These are phyloP conservation scores for Suhomyces sp. DNA, from an alignment of 805 yeast species.

Conservation along the genomic window DNA sequence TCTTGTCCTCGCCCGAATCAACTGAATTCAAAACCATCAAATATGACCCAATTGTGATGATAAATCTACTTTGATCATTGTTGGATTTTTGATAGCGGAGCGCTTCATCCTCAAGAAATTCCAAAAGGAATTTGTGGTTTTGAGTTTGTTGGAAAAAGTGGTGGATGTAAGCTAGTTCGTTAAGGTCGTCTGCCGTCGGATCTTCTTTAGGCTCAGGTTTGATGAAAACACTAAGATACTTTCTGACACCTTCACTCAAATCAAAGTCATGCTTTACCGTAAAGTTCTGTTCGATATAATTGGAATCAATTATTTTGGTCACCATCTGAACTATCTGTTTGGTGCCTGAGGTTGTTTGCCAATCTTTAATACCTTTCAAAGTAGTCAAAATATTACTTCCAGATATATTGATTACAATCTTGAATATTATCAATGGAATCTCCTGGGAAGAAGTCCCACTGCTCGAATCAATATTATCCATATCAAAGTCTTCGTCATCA, in stretches of 20 bases:
- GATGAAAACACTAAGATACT: constrained; percentile 1
- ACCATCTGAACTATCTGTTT: constrained; percentile 14
- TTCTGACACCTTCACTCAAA: constrained; percentile 3
- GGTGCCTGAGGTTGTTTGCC: constrained; percentile 12
- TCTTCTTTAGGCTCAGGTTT: constrained; percentile 1
- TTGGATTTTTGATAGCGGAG: constrained; percentile 17
- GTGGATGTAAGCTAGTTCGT: constrained; percentile 2
- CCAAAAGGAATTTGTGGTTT: background rate
- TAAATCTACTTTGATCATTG: constrained; percentile 25
- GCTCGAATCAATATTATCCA: background rate
- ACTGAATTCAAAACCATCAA: constrained; percentile 19
- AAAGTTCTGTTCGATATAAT: constrained; percentile 3
- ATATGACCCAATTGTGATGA: constrained; percentile 23
- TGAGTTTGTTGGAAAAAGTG: constrained; percentile 1
- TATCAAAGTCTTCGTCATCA: constrained; percentile 13
- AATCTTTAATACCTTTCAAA: constrained; percentile 13
- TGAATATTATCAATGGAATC: constrained; percentile 17
- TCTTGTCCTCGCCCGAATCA: constrained; percentile 16
- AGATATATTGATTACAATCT: constrained; percentile 24
- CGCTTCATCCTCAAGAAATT: constrained; percentile 1
- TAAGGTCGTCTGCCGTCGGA: constrained; percentile 4
- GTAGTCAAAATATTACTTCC: constrained; percentile 17
- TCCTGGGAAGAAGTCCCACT: constrained; percentile 9
- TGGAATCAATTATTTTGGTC: constrained; percentile 11
- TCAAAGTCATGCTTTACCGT: constrained; percentile 6